Conservation (phyloP, 1,139 yeast genomes). For the Magnusiomyces tetraspermus region DNA sequence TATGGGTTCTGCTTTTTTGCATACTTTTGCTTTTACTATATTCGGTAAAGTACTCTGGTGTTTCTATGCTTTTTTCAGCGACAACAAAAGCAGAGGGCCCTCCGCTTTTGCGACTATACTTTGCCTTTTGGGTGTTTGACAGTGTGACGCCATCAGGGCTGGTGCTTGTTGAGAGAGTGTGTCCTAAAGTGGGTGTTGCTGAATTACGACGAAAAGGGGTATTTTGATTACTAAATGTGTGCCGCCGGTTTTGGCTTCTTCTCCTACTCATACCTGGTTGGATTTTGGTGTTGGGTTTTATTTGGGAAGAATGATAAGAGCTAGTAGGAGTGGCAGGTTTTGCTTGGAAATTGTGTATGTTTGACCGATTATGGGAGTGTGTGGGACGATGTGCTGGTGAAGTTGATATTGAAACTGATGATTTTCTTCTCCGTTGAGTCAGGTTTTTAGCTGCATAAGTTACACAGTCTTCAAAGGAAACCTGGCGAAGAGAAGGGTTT, state of each 20-base stretch:
- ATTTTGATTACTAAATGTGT: background rate
- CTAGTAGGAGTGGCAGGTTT: background rate
- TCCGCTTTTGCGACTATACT: background rate
- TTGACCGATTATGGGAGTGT: no score
- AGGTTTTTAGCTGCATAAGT: constrained; percentile 30
- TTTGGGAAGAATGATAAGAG: constrained; percentile 44
- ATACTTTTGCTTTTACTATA: background rate
- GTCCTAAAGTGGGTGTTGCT: background rate
- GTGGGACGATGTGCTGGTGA: no score
- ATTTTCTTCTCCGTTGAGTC: constrained; percentile 11
- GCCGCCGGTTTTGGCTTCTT: background rate
- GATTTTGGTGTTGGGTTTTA: constrained; percentile 58
- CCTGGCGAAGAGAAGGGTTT: constrained; percentile 31
- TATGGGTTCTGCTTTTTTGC: background rate
- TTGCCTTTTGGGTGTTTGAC: background rate
- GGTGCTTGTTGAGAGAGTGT: background rate
- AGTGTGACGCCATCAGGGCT: background rate
- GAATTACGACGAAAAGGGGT: background rate
- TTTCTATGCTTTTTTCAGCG: background rate
- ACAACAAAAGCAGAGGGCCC: background rate
- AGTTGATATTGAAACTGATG: background rate
- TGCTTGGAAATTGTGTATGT: background rate
- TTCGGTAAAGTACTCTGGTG: background rate
- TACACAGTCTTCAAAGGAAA: constrained; percentile 32
- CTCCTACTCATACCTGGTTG: constrained; percentile 63